Conservation (phyloP, 2,329 filamentous ascomycete species). For the Aphanocladium album region DNA sequence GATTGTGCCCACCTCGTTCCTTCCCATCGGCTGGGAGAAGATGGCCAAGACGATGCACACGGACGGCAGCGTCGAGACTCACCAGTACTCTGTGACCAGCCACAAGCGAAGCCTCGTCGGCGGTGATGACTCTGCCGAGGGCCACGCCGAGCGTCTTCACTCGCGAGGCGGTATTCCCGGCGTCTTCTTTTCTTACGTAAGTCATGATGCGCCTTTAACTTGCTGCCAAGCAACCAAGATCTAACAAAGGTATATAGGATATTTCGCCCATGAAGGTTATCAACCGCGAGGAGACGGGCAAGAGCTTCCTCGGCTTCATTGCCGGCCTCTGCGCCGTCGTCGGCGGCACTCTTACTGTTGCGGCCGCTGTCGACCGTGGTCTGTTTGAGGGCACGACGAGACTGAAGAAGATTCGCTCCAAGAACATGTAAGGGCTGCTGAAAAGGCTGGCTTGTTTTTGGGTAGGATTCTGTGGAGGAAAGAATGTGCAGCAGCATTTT, state of each 20-base stretch:
- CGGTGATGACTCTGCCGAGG: slow-evolving; percentile 78
- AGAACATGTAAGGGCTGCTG: slow-evolving; percentile 45
- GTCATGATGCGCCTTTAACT: slow-evolving; percentile 29
- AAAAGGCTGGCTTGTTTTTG: not conserved
- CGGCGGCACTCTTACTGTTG: slow-evolving; percentile 91
- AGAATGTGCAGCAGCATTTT: not conserved
- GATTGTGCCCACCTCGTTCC: slow-evolving; percentile 92
- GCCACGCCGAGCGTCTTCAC: slow-evolving; percentile 88
- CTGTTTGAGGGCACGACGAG: slow-evolving; percentile 82
- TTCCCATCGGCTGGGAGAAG: slow-evolving; percentile 84
- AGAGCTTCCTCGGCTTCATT: slow-evolving; percentile 87
- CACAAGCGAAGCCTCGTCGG: slow-evolving; percentile 85
- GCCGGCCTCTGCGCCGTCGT: slow-evolving; percentile 93
- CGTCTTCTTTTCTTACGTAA: slow-evolving; percentile 96
- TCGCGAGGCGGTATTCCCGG: slow-evolving; percentile 89
- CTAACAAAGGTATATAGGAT: slow-evolving; percentile 54
- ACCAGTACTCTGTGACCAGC: slow-evolving; percentile 97
- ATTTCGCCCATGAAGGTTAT: slow-evolving; percentile 99
- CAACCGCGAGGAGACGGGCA: slow-evolving; percentile 85
- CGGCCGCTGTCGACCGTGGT: slow-evolving; percentile 84
- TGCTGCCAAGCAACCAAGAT: not conserved
- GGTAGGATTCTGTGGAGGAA: not conserved
- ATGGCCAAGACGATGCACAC: slow-evolving; percentile 48
- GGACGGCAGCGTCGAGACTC: slow-evolving; percentile 86
- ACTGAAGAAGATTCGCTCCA: slow-evolving; percentile 78